Conservation (phyloP, 2,329 filamentous ascomycete genomes). For the Tolypocladium tundrense region DNA sequence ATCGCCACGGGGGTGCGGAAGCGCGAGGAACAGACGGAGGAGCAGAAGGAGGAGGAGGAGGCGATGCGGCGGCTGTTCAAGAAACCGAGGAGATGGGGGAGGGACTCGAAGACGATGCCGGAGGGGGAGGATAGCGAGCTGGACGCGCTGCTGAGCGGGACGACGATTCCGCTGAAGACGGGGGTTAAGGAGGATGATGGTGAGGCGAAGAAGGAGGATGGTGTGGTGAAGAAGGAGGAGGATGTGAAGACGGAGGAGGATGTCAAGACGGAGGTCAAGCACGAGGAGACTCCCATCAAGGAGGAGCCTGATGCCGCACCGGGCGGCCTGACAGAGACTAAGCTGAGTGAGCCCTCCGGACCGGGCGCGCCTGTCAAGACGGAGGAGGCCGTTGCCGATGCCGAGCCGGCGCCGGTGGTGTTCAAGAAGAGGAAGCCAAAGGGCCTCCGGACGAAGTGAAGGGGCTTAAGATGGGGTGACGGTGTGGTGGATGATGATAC, state of each 20-base stretch:
- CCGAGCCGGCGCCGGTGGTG: slow-evolving; percentile 39
- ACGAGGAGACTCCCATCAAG: slow-evolving; percentile 23
- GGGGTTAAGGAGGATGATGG: slow-evolving; percentile 16
- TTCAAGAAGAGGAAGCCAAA: slow-evolving; percentile 76
- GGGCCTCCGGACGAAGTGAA: slow-evolving; percentile 49
- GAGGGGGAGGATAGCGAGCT: slow-evolving; percentile 44
- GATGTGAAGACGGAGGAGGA: slow-evolving; percentile 15
- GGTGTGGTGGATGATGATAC: slow-evolving; percentile 1
- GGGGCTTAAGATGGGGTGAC: background rate
- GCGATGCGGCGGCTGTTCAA: slow-evolving; percentile 50
- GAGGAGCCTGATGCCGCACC: slow-evolving; percentile 21
- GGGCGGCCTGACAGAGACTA: background rate
- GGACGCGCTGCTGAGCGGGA: slow-evolving; percentile 45
- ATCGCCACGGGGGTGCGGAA: slow-evolving; percentile 52
- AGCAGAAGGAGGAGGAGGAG: slow-evolving; percentile 46
- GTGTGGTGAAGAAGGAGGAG: background rate
- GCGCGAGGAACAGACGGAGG: slow-evolving; percentile 48
- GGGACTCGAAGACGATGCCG: slow-evolving; percentile 38
- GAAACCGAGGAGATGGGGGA: slow-evolving; percentile 44
- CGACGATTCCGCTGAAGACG: slow-evolving; percentile 12
- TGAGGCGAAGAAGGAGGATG: background rate
- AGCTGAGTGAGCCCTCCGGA: background rate
- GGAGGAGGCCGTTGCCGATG: slow-evolving; percentile 19
- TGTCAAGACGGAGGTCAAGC: slow-evolving; percentile 9
- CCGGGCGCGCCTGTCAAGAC: slow-evolving; percentile 15